Evolutionary conservation across 2,329 filamentous ascomycete genomes (phyloP), one percentile per base, ranked within the genome.

Genomic region (Neofusicoccum laricinum): DNA sequence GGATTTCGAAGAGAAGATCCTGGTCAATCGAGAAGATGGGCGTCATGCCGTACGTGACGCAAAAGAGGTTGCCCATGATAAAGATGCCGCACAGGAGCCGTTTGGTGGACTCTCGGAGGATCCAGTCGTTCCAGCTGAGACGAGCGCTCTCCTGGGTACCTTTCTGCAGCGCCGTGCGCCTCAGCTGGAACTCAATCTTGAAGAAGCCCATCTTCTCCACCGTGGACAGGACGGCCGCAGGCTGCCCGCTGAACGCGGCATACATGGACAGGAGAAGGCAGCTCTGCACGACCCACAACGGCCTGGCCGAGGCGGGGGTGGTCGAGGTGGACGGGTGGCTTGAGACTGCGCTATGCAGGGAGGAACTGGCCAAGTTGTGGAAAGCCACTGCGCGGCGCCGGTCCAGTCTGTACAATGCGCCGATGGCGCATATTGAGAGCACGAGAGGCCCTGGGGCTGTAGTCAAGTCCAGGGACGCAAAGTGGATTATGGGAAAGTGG

Each of bases 371-470:
- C 3, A 68, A 49, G 7, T 67, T 65, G 48, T 67, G 71, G 4
- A 67, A 68, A 17, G 67, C 66, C 50, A 68, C 71, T 3, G 75
- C 72, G 10, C 69, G 68, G 14, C 71, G 72, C n/a, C 73, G 70
- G 14, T 73, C 70, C 15, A 75, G 65, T 58, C 70, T 70, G 64
- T 75, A 76, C 1, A 73, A 67, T 3, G 75, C 75, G 2, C 75
- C 75, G 63, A 77, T 74, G 17, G 73, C 72, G 48, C 74, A 76
- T 55, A 77, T 76, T 0, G 73, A 71, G 8, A 77, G 68, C 8
- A 75, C 51, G 11, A 77, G 63, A 1, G 73, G 72, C 11, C 71
- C 69, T 12, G 73, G 72, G 4, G 68, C 68, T 4, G 61, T 64
- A 12, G 64, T 64, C 10, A 73, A 62, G 30, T 73, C 67, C 49